Evolutionary conservation across 495 filamentous ascomycete species (phyloP), one percentile per base, ranked within the genome.

Genomic region (Aspergillus carlsbadensis): DNA sequence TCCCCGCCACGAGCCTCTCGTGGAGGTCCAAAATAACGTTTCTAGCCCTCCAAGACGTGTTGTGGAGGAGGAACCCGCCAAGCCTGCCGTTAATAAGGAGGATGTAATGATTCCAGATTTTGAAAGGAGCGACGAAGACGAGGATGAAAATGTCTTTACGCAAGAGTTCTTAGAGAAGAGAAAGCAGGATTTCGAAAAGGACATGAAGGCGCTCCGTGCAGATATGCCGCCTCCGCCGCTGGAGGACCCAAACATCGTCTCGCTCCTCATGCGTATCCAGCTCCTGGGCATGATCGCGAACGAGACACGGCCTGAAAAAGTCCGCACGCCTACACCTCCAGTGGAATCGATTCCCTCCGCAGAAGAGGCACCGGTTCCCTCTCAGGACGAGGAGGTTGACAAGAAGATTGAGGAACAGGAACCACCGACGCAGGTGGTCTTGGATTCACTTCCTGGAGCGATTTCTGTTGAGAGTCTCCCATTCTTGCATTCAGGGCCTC

Each of bases 111-210:
- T 72, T 37, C 73, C 69, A 1, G 70, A 69, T 34, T 73, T 77
- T 42, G 59, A 46, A 21, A 60, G 58, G 22, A 75, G 68, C 45
- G 75, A 78, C 13, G 74, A 77, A 56, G 75, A 78, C 43, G 73
- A 78, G n/a, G 74, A 77, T 36, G 75, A 78, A 17, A 74, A 74
- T 45, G 65, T 75, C 15, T 76, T 82, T 20, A 79, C 73, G 7
- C 73, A 81, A 18, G 77, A 80, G 33, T 78, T 81, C 55, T 62
- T 80, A 7, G 72, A 78, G n/a, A 72, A 77, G 53, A 68, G 76
- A 17, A 78, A 79, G 58, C 67, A 60, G 13, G 72, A 72, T 1
- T 80, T 79, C 31, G 76, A 81, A 52, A 75, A 70, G 40, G 73
- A 78, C 29, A 73, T 81, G 64, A 61, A 70, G 35, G 55, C 62